These are phyloP conservation scores for Adansonia grandidieri DNA, from an alignment of 441 rosid species.

Conservation along the genomic window DNA sequence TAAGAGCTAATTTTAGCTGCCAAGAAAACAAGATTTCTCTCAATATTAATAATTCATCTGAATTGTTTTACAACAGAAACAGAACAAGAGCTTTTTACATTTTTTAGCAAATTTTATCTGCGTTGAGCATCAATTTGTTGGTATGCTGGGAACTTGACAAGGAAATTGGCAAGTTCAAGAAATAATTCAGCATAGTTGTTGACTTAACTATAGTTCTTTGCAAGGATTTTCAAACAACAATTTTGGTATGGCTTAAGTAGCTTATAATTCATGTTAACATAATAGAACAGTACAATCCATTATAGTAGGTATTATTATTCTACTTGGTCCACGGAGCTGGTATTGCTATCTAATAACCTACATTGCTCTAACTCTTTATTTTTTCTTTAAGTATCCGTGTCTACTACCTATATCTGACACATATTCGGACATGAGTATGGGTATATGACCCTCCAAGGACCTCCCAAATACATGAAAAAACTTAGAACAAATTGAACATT, in stretches of 20 bases:
- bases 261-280: constrained; percentile 1
- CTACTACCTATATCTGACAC: too few species aligned
- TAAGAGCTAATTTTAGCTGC: background rate
- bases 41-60: background rate
- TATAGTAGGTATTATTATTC: background rate
- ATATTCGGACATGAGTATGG: too few species aligned
- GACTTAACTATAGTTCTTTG: background rate
- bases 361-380: too few species aligned
- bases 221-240: background rate
- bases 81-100: background rate
- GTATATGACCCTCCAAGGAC: too few species aligned
- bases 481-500: too few species aligned
- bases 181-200: background rate
- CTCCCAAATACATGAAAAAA: too few species aligned
- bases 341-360: background rate
- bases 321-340: background rate
- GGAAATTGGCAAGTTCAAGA: background rate
- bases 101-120: background rate
- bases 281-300: background rate
- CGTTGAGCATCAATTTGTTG: background rate
- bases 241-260: constrained; percentile 1
- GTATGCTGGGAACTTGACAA: background rate
- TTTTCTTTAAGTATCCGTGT: too few species aligned
- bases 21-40: background rate
- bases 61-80: constrained; percentile 4